These are phyloP conservation scores for Pestalotiopsis sp. DNA, from an alignment of 2,329 filamentous ascomycete genomes.

Conservation along the genomic window DNA sequence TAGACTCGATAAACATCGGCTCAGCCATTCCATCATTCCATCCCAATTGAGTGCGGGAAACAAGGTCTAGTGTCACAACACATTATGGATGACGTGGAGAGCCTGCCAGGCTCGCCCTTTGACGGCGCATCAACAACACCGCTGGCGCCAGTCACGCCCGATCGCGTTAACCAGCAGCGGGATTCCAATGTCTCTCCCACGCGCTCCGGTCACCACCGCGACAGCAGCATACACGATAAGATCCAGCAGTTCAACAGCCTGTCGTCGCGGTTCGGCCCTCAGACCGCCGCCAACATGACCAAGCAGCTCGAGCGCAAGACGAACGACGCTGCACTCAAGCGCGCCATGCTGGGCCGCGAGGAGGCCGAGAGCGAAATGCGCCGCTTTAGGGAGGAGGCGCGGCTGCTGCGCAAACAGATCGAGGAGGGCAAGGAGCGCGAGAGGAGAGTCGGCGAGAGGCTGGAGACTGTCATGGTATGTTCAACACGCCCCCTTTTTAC, in stretches of 20 bases:
- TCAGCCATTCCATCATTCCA: neutral
- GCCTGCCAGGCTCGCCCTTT: slow-evolving; percentile 25
- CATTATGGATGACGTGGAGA: slow-evolving; percentile 10
- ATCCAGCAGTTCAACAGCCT: slow-evolving; percentile 35
- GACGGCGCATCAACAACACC: slow-evolving; percentile 21
- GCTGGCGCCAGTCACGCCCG: slow-evolving; percentile 30
- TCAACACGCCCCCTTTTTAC: neutral
- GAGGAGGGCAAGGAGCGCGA: slow-evolving; percentile 70
- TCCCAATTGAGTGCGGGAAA: neutral
- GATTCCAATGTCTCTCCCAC: slow-evolving; percentile 23
- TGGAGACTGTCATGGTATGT: slow-evolving; percentile 71
- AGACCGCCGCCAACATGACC: slow-evolving; percentile 35
- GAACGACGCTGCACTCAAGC: slow-evolving; percentile 67
- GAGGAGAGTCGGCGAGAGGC: slow-evolving; percentile 64
- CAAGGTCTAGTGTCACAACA: neutral
- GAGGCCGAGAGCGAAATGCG: slow-evolving; percentile 72
- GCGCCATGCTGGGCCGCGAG: slow-evolving; percentile 69
- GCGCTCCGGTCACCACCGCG: slow-evolving; percentile 22
- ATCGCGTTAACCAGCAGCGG: slow-evolving; percentile 33
- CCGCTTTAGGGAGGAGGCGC: slow-evolving; percentile 63
- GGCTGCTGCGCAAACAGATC: slow-evolving; percentile 56
- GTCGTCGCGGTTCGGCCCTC: slow-evolving; percentile 21
- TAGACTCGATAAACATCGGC: neutral
- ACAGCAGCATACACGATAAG: slow-evolving; percentile 36
- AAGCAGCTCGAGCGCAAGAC: slow-evolving; percentile 66